Base-by-base conservation (phyloP, 2,329 filamentous ascomycete species). In the Xylariaceae sp. region DNA sequence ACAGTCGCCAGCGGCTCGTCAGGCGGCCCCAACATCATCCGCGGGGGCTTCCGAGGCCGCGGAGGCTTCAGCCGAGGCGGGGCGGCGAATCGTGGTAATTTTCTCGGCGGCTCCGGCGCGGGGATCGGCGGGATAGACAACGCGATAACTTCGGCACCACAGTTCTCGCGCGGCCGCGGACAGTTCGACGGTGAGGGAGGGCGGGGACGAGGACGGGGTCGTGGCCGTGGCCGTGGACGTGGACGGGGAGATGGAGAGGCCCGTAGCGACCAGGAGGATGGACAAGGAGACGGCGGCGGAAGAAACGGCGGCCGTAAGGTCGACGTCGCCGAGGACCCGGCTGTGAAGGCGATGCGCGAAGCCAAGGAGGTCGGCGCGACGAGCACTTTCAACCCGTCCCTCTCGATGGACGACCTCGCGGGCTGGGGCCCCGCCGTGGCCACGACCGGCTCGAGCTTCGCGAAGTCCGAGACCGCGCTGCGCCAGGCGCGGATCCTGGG, bases 361-460 rank as follows among this genome's bases (percentile, higher is more conserved):
- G 53, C 32, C 41, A 37, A 60, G 21, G 71, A 73, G 18, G 50
- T 63, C 47, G 75, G 74, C 42, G 42, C 43, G 18, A 55, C 62
- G 41, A 53, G 55, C 27, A 15, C 57, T 13, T 77, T 67, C 61
- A 63, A 67, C 44, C 75, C 75, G 11, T 48, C 61, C 15, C 46
- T 72, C 46, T 67, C 70, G 44, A 60, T 67, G 23, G 66, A 65
- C 41, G 61, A 68, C 20, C 68, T 77, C 36, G 56, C 62, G 21
- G 73, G 72, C 36, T 73, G 70, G 66, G 72, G 70, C 7, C 73
- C 75, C 9, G 70, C 72, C 5, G 50, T 75, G n/a, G 67, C 73
- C 2, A 68, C 60, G 24, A 20, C 63, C 16, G 55, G 64, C 33
- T 64, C 67, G 43, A 50, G 64, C 18, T 57, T 70, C 43, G 71